phyloP scores from a whole-genome alignment of 2,329 filamentous ascomycete genomes.

The Ascochyta rabiei region DNA sequence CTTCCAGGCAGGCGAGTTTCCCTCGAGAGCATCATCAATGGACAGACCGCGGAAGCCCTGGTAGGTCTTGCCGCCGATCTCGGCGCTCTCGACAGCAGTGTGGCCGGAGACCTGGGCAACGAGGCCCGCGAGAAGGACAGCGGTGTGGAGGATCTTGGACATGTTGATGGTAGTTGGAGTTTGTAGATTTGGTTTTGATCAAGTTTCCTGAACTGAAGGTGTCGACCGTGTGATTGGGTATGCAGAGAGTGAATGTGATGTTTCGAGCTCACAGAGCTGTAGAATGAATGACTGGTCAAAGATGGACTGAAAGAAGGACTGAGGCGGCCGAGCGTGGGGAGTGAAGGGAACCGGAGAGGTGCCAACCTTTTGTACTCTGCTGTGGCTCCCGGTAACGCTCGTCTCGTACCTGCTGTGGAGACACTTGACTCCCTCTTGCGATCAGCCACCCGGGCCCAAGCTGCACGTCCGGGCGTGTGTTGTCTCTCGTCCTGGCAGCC shows the following conservation, averaged over 20 bases:
- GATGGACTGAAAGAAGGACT: slow-evolving; percentile 36
- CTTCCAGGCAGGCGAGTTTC: slow-evolving; percentile 42
- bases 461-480: slow-evolving; percentile 5
- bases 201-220: slow-evolving; percentile 11
- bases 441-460: slow-evolving; percentile 14
- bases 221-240: slow-evolving; percentile 6
- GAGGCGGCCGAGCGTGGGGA: slow-evolving; percentile 17
- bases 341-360: neutral
- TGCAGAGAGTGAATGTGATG: slow-evolving; percentile 23
- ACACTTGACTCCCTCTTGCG: slow-evolving; percentile 4
- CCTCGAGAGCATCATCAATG: slow-evolving; percentile 31
- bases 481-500: slow-evolving; percentile 1
- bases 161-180: slow-evolving; percentile 19
- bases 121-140: slow-evolving; percentile 36
- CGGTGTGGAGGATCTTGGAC: slow-evolving; percentile 38
- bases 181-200: neutral
- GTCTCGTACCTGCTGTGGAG: slow-evolving; percentile 4
- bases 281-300: slow-evolving; percentile 36
- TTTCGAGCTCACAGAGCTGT: slow-evolving; percentile 41
- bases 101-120: slow-evolving; percentile 33
- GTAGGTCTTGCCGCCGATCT: slow-evolving; percentile 38
- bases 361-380: slow-evolving; percentile 13
- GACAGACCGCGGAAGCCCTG: slow-evolving; percentile 33
- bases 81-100: slow-evolving; percentile 36
- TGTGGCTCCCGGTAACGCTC: neutral